Conservation (phyloP, 2,329 filamentous ascomycete species). For the Sporothrix phasma region DNA sequence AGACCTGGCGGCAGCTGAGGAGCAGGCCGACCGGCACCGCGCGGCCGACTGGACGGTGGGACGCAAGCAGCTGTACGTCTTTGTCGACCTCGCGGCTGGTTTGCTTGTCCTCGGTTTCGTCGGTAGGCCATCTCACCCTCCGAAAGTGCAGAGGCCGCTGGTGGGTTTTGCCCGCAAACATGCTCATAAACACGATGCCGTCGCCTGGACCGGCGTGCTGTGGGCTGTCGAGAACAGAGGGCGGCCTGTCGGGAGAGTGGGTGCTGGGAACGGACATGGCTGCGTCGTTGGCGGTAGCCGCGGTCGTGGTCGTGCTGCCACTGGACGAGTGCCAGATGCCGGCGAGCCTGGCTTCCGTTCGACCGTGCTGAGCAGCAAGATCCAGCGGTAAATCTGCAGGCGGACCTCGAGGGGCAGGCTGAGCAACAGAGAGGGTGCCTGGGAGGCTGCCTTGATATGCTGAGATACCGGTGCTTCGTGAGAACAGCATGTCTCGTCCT, state of each 20-base stretch:
- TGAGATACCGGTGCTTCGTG: neutral
- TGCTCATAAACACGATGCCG: neutral
- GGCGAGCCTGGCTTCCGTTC: slow-evolving; percentile 18
- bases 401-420: slow-evolving; percentile 36
- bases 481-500: neutral
- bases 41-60: slow-evolving; percentile 29
- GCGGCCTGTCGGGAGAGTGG: neutral
- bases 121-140: neutral
- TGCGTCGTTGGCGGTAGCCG: neutral
- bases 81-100: neutral
- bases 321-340: neutral
- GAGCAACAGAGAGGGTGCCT: slow-evolving; percentile 22
- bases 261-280: neutral
- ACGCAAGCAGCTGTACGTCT: slow-evolving; percentile 21
- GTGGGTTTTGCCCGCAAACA: neutral
- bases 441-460: neutral
- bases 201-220: neutral
- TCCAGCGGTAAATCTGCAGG: slow-evolving; percentile 36
- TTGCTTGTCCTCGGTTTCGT: neutral
- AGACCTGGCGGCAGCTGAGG: slow-evolving; percentile 31
- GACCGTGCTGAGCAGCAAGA: slow-evolving; percentile 24
- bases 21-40: slow-evolving; percentile 33
- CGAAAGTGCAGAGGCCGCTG: neutral
- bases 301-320: neutral
- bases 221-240: neutral